Evolutionary conservation across 1,284 basidiomycete genomes (phyloP).

Genomic region (Schizopora paradoxa): DNA sequence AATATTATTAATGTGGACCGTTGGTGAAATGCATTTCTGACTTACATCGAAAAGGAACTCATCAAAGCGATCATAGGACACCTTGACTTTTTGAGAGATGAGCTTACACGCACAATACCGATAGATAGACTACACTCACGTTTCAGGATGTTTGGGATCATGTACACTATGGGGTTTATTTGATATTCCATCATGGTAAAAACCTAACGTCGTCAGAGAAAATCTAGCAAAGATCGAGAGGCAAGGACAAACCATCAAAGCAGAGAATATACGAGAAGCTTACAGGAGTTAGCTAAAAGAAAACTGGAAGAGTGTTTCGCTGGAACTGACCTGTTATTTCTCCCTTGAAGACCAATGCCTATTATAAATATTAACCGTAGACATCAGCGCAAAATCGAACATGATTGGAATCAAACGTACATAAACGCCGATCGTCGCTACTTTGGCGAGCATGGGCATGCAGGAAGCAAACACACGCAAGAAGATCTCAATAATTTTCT

Average conservation of each 20-base stretch:
- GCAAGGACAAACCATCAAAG: conserved; percentile 19
- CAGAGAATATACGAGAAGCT: background rate
- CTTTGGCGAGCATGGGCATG: conserved; percentile 21
- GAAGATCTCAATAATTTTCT: conserved; percentile 1
- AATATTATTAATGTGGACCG: too few species aligned
- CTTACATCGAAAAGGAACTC: conserved; percentile 38
- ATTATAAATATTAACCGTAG: background rate
- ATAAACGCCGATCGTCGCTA: conserved; percentile 2
- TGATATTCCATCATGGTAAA: too few species aligned
- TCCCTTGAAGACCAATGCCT: conserved; percentile 36
- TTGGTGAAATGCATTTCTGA: conserved; percentile 23
- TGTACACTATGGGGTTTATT: too few species aligned
- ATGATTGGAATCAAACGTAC: conserved; percentile 14
- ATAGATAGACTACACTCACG: too few species aligned
- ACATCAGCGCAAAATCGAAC: conserved; percentile 7
- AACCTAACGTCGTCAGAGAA: too few species aligned
- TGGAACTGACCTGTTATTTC: conserved; percentile 32
- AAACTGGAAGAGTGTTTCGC: too few species aligned
- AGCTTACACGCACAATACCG: too few species aligned
- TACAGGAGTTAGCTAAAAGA: background rate
- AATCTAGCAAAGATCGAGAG: too few species aligned
- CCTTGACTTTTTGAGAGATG: too few species aligned
- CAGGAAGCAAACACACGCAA: conserved; percentile 21
- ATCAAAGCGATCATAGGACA: conserved; percentile 41
- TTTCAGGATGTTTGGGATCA: too few species aligned